These are phyloP conservation scores for Kitagawia praeruptora DNA, from an alignment of 129 eudicot species.

Conservation along the genomic window DNA sequence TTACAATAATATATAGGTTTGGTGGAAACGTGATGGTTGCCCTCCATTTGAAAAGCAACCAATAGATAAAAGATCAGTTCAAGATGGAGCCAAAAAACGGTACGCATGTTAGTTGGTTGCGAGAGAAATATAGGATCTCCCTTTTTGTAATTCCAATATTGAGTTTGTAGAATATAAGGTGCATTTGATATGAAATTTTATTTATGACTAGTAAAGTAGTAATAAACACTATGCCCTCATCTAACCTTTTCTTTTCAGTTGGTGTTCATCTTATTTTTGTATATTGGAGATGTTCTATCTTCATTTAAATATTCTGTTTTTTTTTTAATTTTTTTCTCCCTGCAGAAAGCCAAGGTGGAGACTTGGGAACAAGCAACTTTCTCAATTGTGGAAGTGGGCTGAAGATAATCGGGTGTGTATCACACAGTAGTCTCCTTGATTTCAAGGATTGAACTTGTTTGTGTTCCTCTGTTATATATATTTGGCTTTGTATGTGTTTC, in stretches of 20 bases:
- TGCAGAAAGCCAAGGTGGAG: conserved; percentile 89
- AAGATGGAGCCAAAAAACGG: conserved; percentile 80
- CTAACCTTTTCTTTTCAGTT: neutral
- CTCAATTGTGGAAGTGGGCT: conserved; percentile 96
- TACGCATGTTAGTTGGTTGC: conserved; percentile 17
- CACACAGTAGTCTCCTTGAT: neutral
- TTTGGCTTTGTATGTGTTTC: neutral
- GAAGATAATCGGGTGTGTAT: conserved; percentile 75
- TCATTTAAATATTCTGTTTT: neutral
- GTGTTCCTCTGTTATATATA: neutral
- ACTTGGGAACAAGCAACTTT: conserved; percentile 84
- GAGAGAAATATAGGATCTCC: no score
- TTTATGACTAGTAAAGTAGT: neutral
- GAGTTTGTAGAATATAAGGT: neutral
- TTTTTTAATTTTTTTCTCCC: neutral
- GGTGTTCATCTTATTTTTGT: neutral
- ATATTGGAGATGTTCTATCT: neutral
- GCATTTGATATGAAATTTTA: neutral
- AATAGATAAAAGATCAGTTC: conserved; percentile 49
- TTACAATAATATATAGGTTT: conserved; percentile 39
- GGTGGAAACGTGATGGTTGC: conserved; percentile 99
- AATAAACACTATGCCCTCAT: neutral
- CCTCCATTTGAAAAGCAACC: conserved; percentile 86
- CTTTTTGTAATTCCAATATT: neutral
- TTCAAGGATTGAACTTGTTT: neutral